Evolutionary conservation across 2,329 filamentous ascomycete genomes (phyloP).

Genomic region (Basipetospora chlamydospora): DNA sequence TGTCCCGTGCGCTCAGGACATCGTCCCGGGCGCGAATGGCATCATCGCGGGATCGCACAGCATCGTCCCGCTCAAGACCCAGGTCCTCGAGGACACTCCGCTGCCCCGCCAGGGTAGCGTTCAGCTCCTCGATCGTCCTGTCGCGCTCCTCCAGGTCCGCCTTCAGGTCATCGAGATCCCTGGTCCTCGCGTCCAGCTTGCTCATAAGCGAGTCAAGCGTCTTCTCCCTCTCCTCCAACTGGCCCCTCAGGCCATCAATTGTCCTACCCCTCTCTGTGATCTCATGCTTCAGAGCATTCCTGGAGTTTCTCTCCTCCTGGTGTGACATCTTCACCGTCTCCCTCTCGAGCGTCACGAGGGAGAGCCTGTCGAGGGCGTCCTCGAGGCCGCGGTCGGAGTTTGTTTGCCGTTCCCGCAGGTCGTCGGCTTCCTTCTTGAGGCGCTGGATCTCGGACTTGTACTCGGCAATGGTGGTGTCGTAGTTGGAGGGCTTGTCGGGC

Average conservation of each 20-base stretch:
- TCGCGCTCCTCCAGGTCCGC: neutral
- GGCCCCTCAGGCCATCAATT: neutral
- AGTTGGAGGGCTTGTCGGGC: neutral
- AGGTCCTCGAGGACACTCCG: neutral
- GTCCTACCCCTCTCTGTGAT: slow-evolving; percentile 1
- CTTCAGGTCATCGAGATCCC: neutral
- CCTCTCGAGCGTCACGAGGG: slow-evolving; percentile 1
- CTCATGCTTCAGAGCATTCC: neutral
- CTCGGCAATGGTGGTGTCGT: neutral
- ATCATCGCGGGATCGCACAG: neutral
- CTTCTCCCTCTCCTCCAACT: neutral
- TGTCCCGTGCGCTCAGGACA: too few relatives aligned
- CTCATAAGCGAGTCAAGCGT: neutral
- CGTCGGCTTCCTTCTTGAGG: neutral
- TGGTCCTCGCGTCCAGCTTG: neutral
- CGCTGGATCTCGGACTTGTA: slow-evolving; percentile 4
- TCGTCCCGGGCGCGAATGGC: neutral
- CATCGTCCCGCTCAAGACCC: neutral
- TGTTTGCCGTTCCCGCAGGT: slow-evolving; percentile 1
- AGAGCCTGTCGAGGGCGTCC: slow-evolving; percentile 3
- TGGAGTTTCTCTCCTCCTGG: neutral
- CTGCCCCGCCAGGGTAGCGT: neutral
- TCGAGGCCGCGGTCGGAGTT: slow-evolving; percentile 3
- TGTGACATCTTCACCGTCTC: neutral
- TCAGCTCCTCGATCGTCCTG: neutral